These are phyloP conservation scores for Malus hybrid DNA, from an alignment of 331 rosid genomes.

Conservation along the genomic window DNA sequence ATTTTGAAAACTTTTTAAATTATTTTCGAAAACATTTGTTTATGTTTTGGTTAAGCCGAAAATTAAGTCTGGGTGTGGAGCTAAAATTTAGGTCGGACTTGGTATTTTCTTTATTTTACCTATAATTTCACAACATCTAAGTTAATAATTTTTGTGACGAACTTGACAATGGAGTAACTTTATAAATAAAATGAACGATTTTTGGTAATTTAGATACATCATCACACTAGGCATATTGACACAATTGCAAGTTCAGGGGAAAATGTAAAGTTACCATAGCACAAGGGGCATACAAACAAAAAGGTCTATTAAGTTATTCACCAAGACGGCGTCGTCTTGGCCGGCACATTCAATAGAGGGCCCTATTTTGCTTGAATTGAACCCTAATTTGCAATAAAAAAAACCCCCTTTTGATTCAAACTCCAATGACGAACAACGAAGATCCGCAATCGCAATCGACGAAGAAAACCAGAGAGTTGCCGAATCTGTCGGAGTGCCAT, in stretches of 20 bases:
- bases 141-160: too few species aligned
- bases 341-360: not conserved
- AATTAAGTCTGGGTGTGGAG: too few species aligned
- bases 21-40: not conserved
- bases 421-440: not conserved
- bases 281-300: not conserved
- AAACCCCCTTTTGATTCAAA: not conserved
- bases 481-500: conserved; percentile 66
- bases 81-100: too few species aligned
- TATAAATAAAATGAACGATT: too few species aligned
- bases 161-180: too few species aligned
- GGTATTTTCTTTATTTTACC: too few species aligned
- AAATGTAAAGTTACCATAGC: not conserved
- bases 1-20: not conserved
- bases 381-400: not conserved
- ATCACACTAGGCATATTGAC: not conserved
- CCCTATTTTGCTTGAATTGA: not conserved
- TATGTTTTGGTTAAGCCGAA: rapidly evolving
- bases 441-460: not conserved
- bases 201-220: too few species aligned
- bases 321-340: not conserved
- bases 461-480: conserved; percentile 58
- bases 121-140: too few species aligned
- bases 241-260: not conserved
- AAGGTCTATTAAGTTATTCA: not conserved